phyloP scores from a whole-genome alignment of 1,284 basidiomycete genomes.

The Ganoderma boninense region DNA sequence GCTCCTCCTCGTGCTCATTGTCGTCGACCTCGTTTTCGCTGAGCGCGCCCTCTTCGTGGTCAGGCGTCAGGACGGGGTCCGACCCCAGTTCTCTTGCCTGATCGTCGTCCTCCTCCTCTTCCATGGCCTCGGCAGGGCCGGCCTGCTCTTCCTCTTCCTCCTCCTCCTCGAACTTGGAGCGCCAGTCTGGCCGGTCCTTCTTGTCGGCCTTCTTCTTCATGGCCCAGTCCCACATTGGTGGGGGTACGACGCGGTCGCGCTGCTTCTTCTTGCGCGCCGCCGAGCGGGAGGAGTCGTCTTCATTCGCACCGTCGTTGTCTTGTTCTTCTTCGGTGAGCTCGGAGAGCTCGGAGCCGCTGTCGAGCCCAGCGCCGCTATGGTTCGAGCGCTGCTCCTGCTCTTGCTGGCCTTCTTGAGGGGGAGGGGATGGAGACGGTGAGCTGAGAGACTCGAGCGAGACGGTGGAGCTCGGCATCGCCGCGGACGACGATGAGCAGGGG shows the following conservation, averaged over 20 bases:
- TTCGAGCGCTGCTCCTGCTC: constrained; percentile 37
- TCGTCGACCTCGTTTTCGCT: constrained; percentile 34
- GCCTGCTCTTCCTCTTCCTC: constrained; percentile 58
- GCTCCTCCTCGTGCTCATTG: constrained; percentile 32
- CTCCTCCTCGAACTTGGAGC: constrained; percentile 59
- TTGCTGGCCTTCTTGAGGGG: constrained; percentile 42
- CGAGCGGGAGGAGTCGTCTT: constrained; percentile 25
- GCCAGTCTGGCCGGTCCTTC: constrained; percentile 42
- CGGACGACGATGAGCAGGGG: constrained; percentile 36
- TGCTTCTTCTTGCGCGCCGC: constrained; percentile 52
- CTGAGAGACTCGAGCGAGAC: constrained; percentile 71
- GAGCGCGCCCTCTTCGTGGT: constrained; percentile 19
- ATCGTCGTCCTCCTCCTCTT: constrained; percentile 67
- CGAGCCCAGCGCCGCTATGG: constrained; percentile 49
- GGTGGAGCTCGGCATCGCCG: constrained; percentile 61
- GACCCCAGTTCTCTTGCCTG: constrained; percentile 37
- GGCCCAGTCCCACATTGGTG: constrained; percentile 83
- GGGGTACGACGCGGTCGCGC: constrained; percentile 72
- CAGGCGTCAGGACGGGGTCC: constrained; percentile 23
- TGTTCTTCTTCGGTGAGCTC: constrained; percentile 84
- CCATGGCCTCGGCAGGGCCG: constrained; percentile 64
- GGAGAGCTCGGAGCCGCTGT: constrained; percentile 78
- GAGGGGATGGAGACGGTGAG: constrained; percentile 60
- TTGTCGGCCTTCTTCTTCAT: constrained; percentile 51
- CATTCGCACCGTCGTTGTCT: constrained; percentile 45